Evolutionary conservation across 2,329 filamentous ascomycete genomes (phyloP).

Genomic region (Cladosporium sp.): DNA sequence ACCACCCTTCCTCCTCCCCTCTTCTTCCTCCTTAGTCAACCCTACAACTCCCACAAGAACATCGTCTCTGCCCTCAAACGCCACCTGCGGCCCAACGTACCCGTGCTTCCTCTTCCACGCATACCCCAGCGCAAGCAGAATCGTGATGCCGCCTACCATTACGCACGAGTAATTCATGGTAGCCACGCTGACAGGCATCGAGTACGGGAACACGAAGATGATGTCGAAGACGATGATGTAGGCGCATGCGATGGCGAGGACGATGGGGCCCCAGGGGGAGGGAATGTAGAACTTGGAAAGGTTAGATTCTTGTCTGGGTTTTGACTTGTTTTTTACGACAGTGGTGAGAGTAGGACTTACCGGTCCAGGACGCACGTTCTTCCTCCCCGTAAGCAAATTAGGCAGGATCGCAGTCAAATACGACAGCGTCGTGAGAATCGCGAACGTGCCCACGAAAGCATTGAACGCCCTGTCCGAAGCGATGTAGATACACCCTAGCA

Average conservation of each 20-base stretch:
- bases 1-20: not conserved
- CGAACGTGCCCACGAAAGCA: slow-evolving; percentile 63
- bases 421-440: slow-evolving; percentile 56
- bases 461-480: slow-evolving; percentile 67
- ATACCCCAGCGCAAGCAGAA: slow-evolving; percentile 52
- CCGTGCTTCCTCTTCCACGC: slow-evolving; percentile 40
- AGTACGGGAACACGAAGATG: slow-evolving; percentile 61
- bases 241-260: slow-evolving; percentile 54
- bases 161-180: slow-evolving; percentile 58
- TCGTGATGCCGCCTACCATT: slow-evolving; percentile 54
- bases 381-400: slow-evolving; percentile 42
- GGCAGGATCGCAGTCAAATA: slow-evolving; percentile 65
- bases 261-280: slow-evolving; percentile 47
- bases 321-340: no score
- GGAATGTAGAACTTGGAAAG: slow-evolving; percentile 53
- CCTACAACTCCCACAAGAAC: slow-evolving; percentile 30
- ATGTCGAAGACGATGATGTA: slow-evolving; percentile 64
- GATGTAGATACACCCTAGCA: slow-evolving; percentile 65
- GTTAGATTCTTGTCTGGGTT: not conserved
- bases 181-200: slow-evolving; percentile 47
- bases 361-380: slow-evolving; percentile 55
- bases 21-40: slow-evolving; percentile 17
- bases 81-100: slow-evolving; percentile 41
- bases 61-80: slow-evolving; percentile 30
- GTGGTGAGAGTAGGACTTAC: not conserved